A percentile compares a stretch with the other conserved stretches of the same genome.
Conservation (phyloP, 768 basidiomycete species). For the Boletus vinaceobasis region DNA sequence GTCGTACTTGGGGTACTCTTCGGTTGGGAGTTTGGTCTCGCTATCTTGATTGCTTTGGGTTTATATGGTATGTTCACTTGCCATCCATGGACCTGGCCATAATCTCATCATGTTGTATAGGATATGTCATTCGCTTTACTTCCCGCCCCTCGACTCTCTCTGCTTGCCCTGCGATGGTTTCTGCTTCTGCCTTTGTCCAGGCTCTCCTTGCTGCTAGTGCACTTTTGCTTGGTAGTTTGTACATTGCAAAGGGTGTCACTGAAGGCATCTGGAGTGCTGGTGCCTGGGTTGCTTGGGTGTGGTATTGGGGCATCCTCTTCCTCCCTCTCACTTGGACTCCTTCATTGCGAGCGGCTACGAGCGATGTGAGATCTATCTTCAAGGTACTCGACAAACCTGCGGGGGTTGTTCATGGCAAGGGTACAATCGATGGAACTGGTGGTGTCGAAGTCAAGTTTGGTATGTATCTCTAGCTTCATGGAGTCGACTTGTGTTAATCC, state of each 20-base stretch:
- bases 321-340: slow-evolving; percentile 32
- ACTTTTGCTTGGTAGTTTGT: slow-evolving; percentile 62
- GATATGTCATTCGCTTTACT: slow-evolving; percentile 15
- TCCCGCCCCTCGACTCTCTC: slow-evolving; percentile 7
- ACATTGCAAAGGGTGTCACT: slow-evolving; percentile 27
- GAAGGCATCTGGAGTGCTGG: slow-evolving; percentile 29
- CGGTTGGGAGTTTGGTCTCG: slow-evolving; percentile 62
- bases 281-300: slow-evolving; percentile 28
- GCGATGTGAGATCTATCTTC: slow-evolving; percentile 75
- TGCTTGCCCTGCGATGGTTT: not conserved
- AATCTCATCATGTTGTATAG: slow-evolving; percentile 4
- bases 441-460: slow-evolving; percentile 87
- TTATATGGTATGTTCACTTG: slow-evolving; percentile 54
- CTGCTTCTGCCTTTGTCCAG: slow-evolving; percentile 45
- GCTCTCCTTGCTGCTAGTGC: slow-evolving; percentile 81
- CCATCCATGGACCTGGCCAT: not conserved
- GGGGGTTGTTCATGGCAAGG: slow-evolving; percentile 80
- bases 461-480: slow-evolving; percentile 31
- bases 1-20: slow-evolving; percentile 61
- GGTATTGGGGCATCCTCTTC: slow-evolving; percentile 29
- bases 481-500: not conserved
- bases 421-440: slow-evolving; percentile 65
- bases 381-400: slow-evolving; percentile 77
- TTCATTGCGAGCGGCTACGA: slow-evolving; percentile 70
- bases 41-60: slow-evolving; percentile 71